Conservation (phyloP, 768 basidiomycete genomes). For the Amanita rubescens region DNA sequence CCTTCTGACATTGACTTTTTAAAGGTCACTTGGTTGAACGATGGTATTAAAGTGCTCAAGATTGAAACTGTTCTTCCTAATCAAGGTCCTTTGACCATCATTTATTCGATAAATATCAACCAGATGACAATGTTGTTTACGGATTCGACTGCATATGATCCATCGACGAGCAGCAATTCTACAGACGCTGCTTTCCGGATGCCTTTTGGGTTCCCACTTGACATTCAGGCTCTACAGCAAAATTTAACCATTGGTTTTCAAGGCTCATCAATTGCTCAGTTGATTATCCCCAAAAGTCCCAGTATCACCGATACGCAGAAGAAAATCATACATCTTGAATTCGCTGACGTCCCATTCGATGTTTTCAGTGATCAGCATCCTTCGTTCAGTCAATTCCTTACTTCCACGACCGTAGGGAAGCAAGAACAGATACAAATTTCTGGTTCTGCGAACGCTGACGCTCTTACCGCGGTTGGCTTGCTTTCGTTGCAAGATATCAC, state of each 20-base stretch:
- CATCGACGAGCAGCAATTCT: conserved; percentile 48
- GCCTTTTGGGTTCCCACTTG: conserved; percentile 64
- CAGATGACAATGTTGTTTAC: conserved; percentile 55
- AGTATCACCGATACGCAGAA: conserved; percentile 53
- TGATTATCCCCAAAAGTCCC: conserved; percentile 50
- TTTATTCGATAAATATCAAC: conserved; percentile 55
- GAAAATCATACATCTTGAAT: conserved; percentile 54
- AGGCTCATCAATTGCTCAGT: conserved; percentile 49
- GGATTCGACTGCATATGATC: conserved; percentile 46
- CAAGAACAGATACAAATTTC: conserved; percentile 41
- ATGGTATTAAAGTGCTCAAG: conserved; percentile 56
- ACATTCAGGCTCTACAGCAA: conserved; percentile 55
- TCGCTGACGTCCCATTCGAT: conserved; percentile 52
- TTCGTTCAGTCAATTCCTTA: conserved; percentile 55
- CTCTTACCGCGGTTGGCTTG: conserved; percentile 55
- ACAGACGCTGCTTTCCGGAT: conserved; percentile 59
- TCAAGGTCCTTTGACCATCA: conserved; percentile 51
- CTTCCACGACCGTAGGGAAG: conserved; percentile 46
- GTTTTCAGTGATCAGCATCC: conserved; percentile 40
- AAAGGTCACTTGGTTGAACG: conserved; percentile 66
- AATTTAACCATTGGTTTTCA: conserved; percentile 47
- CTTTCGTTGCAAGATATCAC: conserved; percentile 58
- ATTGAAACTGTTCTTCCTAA: conserved; percentile 57
- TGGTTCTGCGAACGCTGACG: conserved; percentile 51
- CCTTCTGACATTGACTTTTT: neutral